Conservation (phyloP, 805 yeast species). For the Lipomyces starkeyi region DNA sequence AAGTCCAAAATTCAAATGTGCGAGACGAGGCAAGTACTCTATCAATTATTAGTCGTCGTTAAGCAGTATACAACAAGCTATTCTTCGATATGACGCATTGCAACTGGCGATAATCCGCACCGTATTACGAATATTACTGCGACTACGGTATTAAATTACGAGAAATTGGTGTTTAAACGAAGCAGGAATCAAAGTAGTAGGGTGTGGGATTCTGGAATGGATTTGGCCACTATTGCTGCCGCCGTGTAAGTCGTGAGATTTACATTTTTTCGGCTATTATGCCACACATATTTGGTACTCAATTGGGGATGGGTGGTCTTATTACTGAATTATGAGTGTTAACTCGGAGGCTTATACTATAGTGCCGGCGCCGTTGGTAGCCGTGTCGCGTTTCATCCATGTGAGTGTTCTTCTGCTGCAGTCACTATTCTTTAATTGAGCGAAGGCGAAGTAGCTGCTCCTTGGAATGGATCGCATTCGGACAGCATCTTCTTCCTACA, state of each 20-base stretch:
- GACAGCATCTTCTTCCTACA: background rate
- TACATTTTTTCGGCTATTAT: background rate
- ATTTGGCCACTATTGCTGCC: slow-evolving; percentile 48
- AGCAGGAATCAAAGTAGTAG: background rate
- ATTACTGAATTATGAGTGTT: background rate
- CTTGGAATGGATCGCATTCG: background rate
- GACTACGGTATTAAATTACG: background rate
- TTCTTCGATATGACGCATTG: background rate
- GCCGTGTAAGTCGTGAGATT: slow-evolving; percentile 45
- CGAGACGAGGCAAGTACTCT: too few relatives aligned
- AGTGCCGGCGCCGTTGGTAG: slow-evolving; percentile 48
- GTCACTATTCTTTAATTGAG: background rate
- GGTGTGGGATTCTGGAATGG: slow-evolving; percentile 42
- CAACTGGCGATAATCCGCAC: background rate
- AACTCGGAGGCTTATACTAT: background rate
- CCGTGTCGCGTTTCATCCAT: slow-evolving; percentile 50
- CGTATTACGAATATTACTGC: background rate
- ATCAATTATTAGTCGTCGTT: background rate
- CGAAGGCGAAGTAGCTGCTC: background rate
- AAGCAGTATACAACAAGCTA: background rate
- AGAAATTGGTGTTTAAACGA: background rate
- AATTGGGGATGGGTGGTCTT: background rate
- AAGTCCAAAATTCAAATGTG: too few relatives aligned
- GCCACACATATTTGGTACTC: background rate
- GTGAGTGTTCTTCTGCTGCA: slow-evolving; percentile 32